A percentile compares a stretch with the other conserved stretches of the same genome.
Conservation (phyloP, 805 yeast genomes). For the Metschnikowia dekortorum region DNA sequence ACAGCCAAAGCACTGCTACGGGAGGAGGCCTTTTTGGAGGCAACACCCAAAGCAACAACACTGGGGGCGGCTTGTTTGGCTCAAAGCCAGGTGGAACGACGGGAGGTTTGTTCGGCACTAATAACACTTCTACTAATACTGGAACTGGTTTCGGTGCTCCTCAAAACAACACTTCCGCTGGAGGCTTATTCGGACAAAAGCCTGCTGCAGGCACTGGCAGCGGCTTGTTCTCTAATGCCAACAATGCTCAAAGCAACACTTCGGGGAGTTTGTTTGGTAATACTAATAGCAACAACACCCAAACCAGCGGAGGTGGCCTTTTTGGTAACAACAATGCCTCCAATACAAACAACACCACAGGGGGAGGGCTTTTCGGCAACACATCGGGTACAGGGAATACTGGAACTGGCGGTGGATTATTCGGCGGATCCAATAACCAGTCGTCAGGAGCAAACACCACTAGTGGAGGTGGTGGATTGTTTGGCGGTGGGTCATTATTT, state of each 20-base stretch:
- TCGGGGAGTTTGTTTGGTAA: constrained; percentile 42
- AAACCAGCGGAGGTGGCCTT: constrained; percentile 15
- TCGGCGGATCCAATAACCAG: constrained; percentile 17
- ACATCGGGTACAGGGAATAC: constrained; percentile 10
- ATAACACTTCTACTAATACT: constrained; percentile 7
- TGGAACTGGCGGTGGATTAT: constrained; percentile 16
- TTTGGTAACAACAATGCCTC: constrained; percentile 29
- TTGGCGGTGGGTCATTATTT: constrained; percentile 25
- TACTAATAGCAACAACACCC: constrained; percentile 8
- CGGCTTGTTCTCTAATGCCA: constrained; percentile 16
- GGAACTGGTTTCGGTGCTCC: constrained; percentile 13
- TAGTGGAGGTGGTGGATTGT: constrained; percentile 10
- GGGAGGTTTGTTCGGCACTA: constrained; percentile 15
- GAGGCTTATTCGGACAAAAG: constrained; percentile 30
- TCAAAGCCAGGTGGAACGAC: constrained; percentile 14
- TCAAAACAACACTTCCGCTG: constrained; percentile 20
- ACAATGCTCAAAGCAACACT: constrained; percentile 5
- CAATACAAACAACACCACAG: constrained; percentile 14
- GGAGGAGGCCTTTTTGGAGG: constrained; percentile 13
- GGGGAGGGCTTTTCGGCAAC: constrained; percentile 16
- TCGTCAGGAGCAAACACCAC: constrained; percentile 12
- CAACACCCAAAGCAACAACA: constrained; percentile 15
- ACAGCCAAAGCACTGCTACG: background rate
- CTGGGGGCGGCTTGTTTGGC: constrained; percentile 31
- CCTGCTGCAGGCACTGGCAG: constrained; percentile 20